Evolutionary conservation across 306 rosid genomes (phyloP).

Genomic region (Leucaena leucocephala): DNA sequence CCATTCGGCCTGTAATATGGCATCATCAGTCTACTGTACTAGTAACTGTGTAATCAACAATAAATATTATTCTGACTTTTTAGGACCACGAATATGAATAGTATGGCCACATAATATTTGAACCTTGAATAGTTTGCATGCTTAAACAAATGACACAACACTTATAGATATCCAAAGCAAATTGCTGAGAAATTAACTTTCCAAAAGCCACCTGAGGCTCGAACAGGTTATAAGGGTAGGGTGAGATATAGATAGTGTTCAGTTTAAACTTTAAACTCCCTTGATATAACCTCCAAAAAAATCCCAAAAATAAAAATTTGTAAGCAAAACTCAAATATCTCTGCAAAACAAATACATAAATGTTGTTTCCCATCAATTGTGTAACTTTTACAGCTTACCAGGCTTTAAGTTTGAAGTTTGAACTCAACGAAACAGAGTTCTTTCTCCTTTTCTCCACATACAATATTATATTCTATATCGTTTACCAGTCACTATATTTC

Average conservation of each 20-base stretch:
- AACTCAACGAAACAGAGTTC: background rate
- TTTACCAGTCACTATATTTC: background rate
- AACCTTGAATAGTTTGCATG: constrained; percentile 13
- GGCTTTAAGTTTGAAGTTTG: background rate
- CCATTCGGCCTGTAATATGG: constrained; percentile 74
- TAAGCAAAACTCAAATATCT: background rate
- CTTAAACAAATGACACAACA: constrained; percentile 9
- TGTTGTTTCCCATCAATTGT: background rate
- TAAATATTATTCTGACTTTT: background rate
- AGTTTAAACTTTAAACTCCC: too few relatives aligned
- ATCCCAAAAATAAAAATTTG: background rate
- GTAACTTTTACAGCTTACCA: background rate
- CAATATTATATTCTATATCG: background rate
- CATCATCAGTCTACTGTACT: constrained; percentile 27
- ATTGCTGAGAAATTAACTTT: background rate
- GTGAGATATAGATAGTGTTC: background rate
- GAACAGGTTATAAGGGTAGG: too few relatives aligned
- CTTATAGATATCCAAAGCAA: constrained; percentile 15
- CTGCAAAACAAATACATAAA: background rate
- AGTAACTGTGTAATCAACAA: constrained; percentile 14
- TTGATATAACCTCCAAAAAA: too few relatives aligned
- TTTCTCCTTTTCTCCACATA: background rate
- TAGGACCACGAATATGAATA: background rate
- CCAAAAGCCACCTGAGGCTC: background rate
- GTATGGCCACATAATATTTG: background rate